These are phyloP conservation scores for Penicillium brevicompactum DNA, from an alignment of 2,329 filamentous ascomycete genomes.

Conservation along the genomic window DNA sequence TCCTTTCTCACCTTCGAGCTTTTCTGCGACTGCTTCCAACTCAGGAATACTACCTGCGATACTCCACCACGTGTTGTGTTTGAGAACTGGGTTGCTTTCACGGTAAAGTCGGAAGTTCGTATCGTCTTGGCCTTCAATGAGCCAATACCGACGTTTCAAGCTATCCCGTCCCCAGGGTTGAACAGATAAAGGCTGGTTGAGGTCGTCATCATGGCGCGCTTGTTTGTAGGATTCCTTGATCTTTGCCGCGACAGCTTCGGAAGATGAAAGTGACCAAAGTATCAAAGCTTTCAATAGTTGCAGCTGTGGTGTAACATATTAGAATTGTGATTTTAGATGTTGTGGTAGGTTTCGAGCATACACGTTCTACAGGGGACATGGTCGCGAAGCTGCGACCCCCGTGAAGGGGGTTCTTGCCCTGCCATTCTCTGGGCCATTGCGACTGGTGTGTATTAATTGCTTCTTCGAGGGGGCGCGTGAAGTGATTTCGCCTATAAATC, in stretches of 20 bases:
- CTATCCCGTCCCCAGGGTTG: constrained; percentile 90
- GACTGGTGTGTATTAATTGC: constrained; percentile 79
- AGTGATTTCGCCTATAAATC: constrained; percentile 76
- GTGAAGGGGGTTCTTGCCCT: constrained; percentile 77
- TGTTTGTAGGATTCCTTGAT: constrained; percentile 90
- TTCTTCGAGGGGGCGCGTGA: constrained; percentile 90
- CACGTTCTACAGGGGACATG: constrained; percentile 79
- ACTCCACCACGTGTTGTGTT: constrained; percentile 85
- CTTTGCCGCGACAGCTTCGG: constrained; percentile 76
- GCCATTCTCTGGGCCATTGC: constrained; percentile 88
- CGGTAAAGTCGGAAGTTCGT: constrained; percentile 92
- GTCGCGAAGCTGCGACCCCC: constrained; percentile 78
- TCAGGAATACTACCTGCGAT: constrained; percentile 91
- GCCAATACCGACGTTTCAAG: constrained; percentile 88
- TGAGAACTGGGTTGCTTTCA: constrained; percentile 80
- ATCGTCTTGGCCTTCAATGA: constrained; percentile 92
- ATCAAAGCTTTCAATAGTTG: constrained; percentile 79
- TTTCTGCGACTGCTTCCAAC: constrained; percentile 72
- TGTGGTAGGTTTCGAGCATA: constrained; percentile 49
- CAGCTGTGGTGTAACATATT: constrained; percentile 57
- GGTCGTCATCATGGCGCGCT: constrained; percentile 73
- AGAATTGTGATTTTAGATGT: not conserved
- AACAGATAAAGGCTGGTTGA: constrained; percentile 84
- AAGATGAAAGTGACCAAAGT: constrained; percentile 86
- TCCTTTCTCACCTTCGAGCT: constrained; percentile 76